Base-by-base conservation (phyloP, 768 basidiomycete species). In the Auricularia heimuer region DNA sequence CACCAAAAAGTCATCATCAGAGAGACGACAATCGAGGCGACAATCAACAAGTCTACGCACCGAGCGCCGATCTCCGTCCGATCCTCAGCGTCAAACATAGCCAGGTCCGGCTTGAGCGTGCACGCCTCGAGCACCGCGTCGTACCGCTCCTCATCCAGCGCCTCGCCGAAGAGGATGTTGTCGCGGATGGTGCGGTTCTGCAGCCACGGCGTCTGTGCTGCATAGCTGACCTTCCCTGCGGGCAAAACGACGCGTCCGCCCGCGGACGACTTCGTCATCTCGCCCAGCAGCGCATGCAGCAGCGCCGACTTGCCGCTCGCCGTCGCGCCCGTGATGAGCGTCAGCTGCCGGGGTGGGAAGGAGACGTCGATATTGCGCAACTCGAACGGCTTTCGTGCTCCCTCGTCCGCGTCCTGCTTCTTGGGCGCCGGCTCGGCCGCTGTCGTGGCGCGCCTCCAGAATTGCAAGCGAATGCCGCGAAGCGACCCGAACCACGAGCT, bases 81-180 rank as follows among this genome's bases (percentile, higher is more conserved):
- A 73, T 82, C 79, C 1, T 79, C 79, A 12, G 77, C 68, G 2
- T 78, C 74, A 3, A 82, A 66, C 16, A 80, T 76, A 2, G 75
- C 75, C 16, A 82, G 68, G 70, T 82, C 81, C 6, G 77, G 73
- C 35, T 70, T 68, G 7, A 82, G 70, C 0, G 81, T 79, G 66
- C 81, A 82, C 1, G 78, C 79, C 12, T 74, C 70, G 56, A 77
- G 67, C 24, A 76, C 75, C 34, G 69, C 68, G 2, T 73, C 63
- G 67, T 77, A 77, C 45, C 75, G 75, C 24, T 73, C 74, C 14
- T 71, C 71, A 36, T 80, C 78, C 67, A 72, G 77, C 18, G 73
- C 70, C 68, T 75, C 72, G 8, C 83, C 84, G 65, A 87, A 87
- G n/a, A 85, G 72, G 70, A 87, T 86, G 72, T 87, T 87, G 61